phyloP scores from a whole-genome alignment of 495 filamentous ascomycete species.

The Trichoderma virens region DNA sequence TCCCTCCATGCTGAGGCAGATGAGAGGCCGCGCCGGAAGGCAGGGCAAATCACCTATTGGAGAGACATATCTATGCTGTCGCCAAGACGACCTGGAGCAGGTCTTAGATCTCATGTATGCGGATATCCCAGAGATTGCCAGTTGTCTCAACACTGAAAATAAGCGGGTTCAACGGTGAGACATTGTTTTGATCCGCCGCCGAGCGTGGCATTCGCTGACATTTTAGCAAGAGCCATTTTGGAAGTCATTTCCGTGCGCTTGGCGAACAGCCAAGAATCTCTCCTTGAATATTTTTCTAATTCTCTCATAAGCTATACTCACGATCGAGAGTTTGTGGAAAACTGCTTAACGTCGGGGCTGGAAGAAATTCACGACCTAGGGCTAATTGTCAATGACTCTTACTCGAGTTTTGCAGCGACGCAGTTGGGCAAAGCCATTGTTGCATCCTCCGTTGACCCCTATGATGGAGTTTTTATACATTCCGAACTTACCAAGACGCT shows the following conservation, averaged over 20 bases:
- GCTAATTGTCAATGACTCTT: constrained; percentile 49
- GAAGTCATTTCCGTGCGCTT: constrained; percentile 68
- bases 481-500: constrained; percentile 61
- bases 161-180: constrained; percentile 57
- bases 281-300: constrained; percentile 63
- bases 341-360: constrained; percentile 50
- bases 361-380: constrained; percentile 42
- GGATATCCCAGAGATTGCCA: constrained; percentile 64
- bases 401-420: constrained; percentile 50
- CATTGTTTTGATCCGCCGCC: not conserved
- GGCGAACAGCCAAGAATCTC: constrained; percentile 57
- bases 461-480: constrained; percentile 70
- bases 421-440: constrained; percentile 65
- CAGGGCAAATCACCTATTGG: constrained; percentile 78
- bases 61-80: constrained; percentile 74
- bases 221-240: constrained; percentile 50
- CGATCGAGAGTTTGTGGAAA: constrained; percentile 31
- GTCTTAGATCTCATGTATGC: constrained; percentile 64
- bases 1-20: constrained; percentile 75
- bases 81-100: constrained; percentile 58
- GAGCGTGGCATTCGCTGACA: not conserved
- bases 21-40: constrained; percentile 75
- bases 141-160: constrained; percentile 62
- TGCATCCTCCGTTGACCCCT: constrained; percentile 62
- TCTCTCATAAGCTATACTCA: constrained; percentile 58